Percentiles rank a stretch among this genome's conserved stretches.
Conservation (phyloP, 208 protist genomes). For the Crithidia expoeki region DNA sequence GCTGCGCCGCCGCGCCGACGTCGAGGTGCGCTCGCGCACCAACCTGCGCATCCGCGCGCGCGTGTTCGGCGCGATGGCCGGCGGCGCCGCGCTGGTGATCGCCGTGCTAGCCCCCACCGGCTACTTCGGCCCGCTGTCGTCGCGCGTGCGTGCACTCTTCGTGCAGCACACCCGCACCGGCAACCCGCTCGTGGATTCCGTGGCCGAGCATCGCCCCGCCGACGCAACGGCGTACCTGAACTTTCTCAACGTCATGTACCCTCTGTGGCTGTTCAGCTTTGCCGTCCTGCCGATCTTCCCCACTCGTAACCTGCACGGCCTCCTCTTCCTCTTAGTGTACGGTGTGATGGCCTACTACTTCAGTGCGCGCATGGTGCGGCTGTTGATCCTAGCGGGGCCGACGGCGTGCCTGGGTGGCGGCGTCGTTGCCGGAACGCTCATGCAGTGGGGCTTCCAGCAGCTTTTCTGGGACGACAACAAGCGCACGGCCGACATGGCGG, state of each 20-base stretch:
- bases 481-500: neutral
- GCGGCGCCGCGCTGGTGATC: slow-evolving; percentile 24
- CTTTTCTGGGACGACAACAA: neutral
- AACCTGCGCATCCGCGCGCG: slow-evolving; percentile 39
- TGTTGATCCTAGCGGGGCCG: slow-evolving; percentile 56
- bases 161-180: slow-evolving; percentile 75
- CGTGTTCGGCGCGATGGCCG: slow-evolving; percentile 33
- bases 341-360: slow-evolving; percentile 61
- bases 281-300: too few species aligned
- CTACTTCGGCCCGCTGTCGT: slow-evolving; percentile 59
- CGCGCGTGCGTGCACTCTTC: slow-evolving; percentile 71
- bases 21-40: slow-evolving; percentile 32
- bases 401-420: slow-evolving; percentile 38
- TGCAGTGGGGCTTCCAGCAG: neutral
- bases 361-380: slow-evolving; percentile 55
- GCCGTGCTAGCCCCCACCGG: slow-evolving; percentile 44
- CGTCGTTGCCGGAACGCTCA: slow-evolving; percentile 20
- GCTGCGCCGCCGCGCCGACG: slow-evolving; percentile 22
- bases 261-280: slow-evolving; percentile 2
- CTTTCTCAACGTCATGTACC: slow-evolving; percentile 11
- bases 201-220: slow-evolving; percentile 71
- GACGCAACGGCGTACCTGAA: slow-evolving; percentile 13
- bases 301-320: too few species aligned
- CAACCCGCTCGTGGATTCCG: slow-evolving; percentile 83
- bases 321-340: slow-evolving; percentile 54